Evolutionary conservation across 768 basidiomycete species (phyloP).

Genomic region (Amanita exitialis): DNA sequence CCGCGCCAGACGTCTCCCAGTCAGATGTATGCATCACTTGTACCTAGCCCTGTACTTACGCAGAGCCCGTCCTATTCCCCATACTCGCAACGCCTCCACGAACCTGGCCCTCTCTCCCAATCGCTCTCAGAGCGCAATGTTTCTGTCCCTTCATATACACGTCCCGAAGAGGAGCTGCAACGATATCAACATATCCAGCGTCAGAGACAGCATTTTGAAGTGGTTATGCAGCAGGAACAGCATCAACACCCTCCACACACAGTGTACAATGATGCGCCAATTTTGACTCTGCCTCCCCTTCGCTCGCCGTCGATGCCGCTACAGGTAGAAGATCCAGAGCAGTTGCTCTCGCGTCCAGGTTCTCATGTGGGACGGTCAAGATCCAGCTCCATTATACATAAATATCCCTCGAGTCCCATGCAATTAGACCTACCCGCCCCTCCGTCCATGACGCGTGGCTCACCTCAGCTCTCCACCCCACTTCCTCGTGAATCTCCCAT

Average conservation of each 20-base stretch:
- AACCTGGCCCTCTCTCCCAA: not conserved
- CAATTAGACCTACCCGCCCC: not conserved
- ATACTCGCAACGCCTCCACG: not conserved
- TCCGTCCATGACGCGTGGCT: slow-evolving; percentile 1
- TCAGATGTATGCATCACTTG: not conserved
- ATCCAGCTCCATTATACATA: slow-evolving; percentile 1
- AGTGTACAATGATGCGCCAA: not conserved
- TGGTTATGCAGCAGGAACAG: slow-evolving; percentile 3
- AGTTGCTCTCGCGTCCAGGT: not conserved
- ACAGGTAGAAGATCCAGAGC: slow-evolving; percentile 4
- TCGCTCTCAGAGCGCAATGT: slow-evolving; percentile 11
- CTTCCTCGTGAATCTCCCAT: not conserved
- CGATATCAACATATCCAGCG: slow-evolving; percentile 12
- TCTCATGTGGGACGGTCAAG: not conserved
- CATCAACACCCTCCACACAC: not conserved
- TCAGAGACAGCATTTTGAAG: slow-evolving; percentile 9
- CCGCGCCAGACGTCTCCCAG: not conserved
- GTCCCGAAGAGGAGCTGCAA: slow-evolving; percentile 13
- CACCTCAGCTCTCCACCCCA: slow-evolving; percentile 1
- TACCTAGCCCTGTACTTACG: not conserved
- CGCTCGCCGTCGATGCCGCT: slow-evolving; percentile 5
- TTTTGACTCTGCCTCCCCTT: not conserved
- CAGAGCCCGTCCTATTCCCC: slow-evolving; percentile 4
- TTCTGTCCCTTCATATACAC: slow-evolving; percentile 10
- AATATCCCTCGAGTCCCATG: slow-evolving; percentile 5